phyloP scores from a whole-genome alignment of 768 basidiomycete species.

The Epithele typhae region DNA sequence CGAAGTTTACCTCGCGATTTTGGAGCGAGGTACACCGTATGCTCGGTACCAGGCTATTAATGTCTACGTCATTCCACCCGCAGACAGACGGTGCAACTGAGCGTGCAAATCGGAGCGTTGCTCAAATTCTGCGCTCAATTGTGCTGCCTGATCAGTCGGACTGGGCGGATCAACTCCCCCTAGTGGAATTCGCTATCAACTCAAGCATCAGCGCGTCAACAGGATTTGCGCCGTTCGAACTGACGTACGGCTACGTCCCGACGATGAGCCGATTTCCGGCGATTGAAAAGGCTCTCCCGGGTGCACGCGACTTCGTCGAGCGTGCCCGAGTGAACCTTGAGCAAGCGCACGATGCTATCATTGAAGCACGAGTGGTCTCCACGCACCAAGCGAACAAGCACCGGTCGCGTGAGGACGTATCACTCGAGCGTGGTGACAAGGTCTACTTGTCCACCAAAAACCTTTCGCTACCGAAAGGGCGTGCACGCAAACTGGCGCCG shows the following conservation, averaged over 20 bases:
- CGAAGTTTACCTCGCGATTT: constrained; percentile 34
- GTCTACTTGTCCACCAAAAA: constrained; percentile 37
- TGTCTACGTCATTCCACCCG: constrained; percentile 30
- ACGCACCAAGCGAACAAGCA: constrained; percentile 27
- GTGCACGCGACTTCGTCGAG: constrained; percentile 24
- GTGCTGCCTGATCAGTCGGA: constrained; percentile 19
- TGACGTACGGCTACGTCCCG: constrained; percentile 21
- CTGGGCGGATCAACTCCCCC: constrained; percentile 28
- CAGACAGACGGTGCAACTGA: constrained; percentile 27
- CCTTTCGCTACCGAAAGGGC: constrained; percentile 28
- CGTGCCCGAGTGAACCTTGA: constrained; percentile 21
- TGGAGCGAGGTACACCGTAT: constrained; percentile 24
- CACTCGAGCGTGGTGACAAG: constrained; percentile 19
- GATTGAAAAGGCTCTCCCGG: constrained; percentile 5
- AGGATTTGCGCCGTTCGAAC: constrained; percentile 31
- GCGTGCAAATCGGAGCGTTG: constrained; percentile 10
- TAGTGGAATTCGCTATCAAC: constrained; percentile 38
- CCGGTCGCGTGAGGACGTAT: constrained; percentile 9
- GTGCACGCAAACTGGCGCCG: constrained; percentile 32
- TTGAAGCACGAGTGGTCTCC: constrained; percentile 28
- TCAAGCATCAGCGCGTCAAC: constrained; percentile 27
- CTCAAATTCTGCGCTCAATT: constrained; percentile 9
- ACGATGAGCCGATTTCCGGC: not conserved
- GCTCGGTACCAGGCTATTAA: constrained; percentile 18
- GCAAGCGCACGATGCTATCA: constrained; percentile 34